phyloP scores from a whole-genome alignment of 2,329 filamentous ascomycete species.

The Alternaria consortialis region DNA sequence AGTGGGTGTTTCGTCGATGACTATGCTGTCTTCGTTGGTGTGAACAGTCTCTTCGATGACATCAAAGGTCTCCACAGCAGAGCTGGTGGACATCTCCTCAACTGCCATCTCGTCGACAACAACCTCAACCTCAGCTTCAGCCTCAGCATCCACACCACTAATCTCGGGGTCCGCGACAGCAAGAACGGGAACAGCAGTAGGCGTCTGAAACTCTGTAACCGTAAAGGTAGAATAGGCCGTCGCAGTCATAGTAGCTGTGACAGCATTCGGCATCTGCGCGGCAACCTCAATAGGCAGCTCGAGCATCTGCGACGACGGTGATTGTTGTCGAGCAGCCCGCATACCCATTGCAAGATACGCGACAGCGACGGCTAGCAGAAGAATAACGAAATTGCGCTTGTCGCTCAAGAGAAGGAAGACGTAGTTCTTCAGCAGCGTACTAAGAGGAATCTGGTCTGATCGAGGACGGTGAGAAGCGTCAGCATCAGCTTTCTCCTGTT shows the following conservation, averaged over 20 bases:
- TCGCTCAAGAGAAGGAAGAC: conserved; percentile 62
- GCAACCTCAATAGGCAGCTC: background rate
- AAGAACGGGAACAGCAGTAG: conserved; percentile 7
- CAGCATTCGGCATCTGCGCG: conserved; percentile 24
- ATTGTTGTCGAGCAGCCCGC: conserved; percentile 20
- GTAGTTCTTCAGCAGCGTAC: conserved; percentile 63
- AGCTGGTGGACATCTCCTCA: conserved; percentile 1
- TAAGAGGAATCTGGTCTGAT: conserved; percentile 59
- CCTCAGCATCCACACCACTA: background rate
- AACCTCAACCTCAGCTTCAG: background rate
- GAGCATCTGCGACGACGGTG: conserved; percentile 7
- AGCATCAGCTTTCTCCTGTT: conserved; percentile 21
- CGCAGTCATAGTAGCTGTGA: conserved; percentile 34
- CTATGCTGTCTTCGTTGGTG: background rate
- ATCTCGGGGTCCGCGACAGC: background rate
- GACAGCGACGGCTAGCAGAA: conserved; percentile 56
- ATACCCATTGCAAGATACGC: conserved; percentile 51
- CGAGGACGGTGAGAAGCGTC: conserved; percentile 22
- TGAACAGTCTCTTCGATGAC: background rate
- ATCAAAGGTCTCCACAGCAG: background rate
- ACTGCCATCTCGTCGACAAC: background rate
- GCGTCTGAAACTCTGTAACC: conserved; percentile 31
- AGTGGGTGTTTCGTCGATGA: background rate
- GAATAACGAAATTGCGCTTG: conserved; percentile 62
- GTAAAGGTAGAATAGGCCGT: conserved; percentile 40